Evolutionary conservation across 441 rosid genomes (phyloP).

Genomic region (Euphorbia celastroides): DNA sequence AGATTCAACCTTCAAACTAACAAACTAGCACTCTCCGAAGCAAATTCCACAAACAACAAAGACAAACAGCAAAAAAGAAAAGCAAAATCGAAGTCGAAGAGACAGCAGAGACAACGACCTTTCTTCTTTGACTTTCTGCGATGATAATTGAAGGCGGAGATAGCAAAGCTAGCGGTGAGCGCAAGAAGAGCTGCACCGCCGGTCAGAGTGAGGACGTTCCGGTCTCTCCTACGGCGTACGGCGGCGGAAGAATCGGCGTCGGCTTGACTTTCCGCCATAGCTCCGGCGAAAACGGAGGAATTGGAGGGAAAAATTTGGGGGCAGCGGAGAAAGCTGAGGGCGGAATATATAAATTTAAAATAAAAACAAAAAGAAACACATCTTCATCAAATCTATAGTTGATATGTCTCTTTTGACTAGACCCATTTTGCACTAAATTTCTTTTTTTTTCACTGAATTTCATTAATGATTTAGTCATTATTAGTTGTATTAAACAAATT

Average conservation of each 20-base stretch:
- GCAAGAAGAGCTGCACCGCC: constrained; percentile 70
- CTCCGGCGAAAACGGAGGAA: constrained; percentile 24
- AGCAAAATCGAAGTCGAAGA: neutral
- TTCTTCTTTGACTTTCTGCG: constrained; percentile 47
- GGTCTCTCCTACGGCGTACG: constrained; percentile 31
- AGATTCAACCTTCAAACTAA: neutral
- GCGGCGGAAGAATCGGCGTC: constrained; percentile 26
- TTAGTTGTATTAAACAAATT: neutral
- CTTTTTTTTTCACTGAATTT: neutral
- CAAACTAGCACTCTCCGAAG: neutral
- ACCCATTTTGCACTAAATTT: neutral
- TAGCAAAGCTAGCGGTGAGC: constrained; percentile 54
- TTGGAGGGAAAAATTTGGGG: constrained; percentile 35
- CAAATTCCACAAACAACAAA: neutral
- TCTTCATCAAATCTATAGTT: neutral
- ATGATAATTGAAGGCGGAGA: constrained; percentile 55
- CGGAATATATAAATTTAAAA: neutral
- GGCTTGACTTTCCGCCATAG: constrained; percentile 34
- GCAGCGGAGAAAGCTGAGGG: neutral
- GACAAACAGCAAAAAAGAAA: neutral
- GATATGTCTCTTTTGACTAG: neutral
- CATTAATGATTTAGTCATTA: neutral
- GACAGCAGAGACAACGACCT: constrained; percentile 25
- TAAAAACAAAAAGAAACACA: neutral
- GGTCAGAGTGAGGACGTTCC: constrained; percentile 49